Conservation (phyloP, 192 early-diverging fungal genomes). For the Gonapodya prolifera region DNA sequence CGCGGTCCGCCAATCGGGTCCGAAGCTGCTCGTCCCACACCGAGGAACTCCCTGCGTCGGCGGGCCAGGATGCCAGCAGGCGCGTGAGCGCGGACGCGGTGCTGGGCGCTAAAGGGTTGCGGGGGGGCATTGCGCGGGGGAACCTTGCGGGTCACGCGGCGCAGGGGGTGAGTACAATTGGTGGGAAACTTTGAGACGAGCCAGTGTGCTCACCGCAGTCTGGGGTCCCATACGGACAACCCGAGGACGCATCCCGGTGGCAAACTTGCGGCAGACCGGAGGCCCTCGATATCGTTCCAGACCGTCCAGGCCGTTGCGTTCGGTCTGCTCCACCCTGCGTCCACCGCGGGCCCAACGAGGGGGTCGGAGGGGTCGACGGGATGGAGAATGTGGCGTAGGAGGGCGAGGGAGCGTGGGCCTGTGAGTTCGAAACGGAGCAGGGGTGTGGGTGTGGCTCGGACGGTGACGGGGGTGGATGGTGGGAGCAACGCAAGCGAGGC, state of each 20-base stretch:
- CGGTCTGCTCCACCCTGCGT: slow-evolving; percentile 19
- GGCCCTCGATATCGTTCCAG: slow-evolving; percentile 30
- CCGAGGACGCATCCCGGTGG: slow-evolving; percentile 70
- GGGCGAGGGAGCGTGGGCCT: slow-evolving; percentile 67
- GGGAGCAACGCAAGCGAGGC: slow-evolving; percentile 9
- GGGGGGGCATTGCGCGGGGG: slow-evolving; percentile 32
- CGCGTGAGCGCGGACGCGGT: slow-evolving; percentile 21
- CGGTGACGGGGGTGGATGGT: slow-evolving; percentile 9
- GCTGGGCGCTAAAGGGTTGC: slow-evolving; percentile 16
- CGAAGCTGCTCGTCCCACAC: slow-evolving; percentile 47
- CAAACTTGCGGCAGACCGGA: slow-evolving; percentile 56
- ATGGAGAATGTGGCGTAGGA: slow-evolving; percentile 54
- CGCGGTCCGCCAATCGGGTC: slow-evolving; percentile 20
- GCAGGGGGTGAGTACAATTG: neutral
- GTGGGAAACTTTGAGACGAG: neutral
- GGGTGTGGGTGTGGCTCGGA: slow-evolving; percentile 38
- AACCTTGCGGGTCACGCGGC: slow-evolving; percentile 21
- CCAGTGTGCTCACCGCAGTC: slow-evolving; percentile 40
- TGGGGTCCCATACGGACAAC: slow-evolving; percentile 71
- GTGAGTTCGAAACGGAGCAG: slow-evolving; percentile 73
- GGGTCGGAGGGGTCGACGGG: slow-evolving; percentile 4
- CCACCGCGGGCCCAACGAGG: slow-evolving; percentile 4
- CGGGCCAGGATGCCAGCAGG: slow-evolving; percentile 44
- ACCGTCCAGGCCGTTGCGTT: slow-evolving; percentile 15
- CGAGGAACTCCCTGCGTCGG: slow-evolving; percentile 23